These are phyloP conservation scores for Aspergillus versicolor DNA, from an alignment of 2,329 filamentous ascomycete genomes.

Conservation along the genomic window DNA sequence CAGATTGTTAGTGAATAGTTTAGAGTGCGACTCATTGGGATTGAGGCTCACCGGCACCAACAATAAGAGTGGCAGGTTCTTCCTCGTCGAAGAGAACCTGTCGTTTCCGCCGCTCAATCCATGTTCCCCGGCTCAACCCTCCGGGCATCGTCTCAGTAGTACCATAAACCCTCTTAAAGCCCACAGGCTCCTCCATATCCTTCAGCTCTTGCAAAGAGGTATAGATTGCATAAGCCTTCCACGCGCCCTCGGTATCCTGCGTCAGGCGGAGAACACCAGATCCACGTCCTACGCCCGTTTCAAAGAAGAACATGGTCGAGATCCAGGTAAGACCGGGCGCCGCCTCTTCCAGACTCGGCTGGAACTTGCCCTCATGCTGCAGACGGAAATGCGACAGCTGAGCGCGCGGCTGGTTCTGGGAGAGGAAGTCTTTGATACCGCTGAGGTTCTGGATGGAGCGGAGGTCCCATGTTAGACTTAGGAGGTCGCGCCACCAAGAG, in stretches of 20 bases:
- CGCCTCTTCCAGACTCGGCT: conserved; percentile 28
- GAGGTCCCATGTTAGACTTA: conserved; percentile 42
- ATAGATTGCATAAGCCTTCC: conserved; percentile 42
- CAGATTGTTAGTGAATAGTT: background rate
- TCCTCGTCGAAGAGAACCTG: conserved; percentile 34
- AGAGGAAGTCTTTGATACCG: conserved; percentile 33
- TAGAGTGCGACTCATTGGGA: too few species aligned
- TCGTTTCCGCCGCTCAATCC: conserved; percentile 35
- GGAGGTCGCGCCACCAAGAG: conserved; percentile 44
- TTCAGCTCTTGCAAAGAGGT: conserved; percentile 40
- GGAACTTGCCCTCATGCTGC: conserved; percentile 33
- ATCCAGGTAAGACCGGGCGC: conserved; percentile 35
- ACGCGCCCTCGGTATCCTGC: conserved; percentile 26
- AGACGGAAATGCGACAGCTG: conserved; percentile 32
- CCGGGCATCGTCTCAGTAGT: conserved; percentile 36
- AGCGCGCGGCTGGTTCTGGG: conserved; percentile 24
- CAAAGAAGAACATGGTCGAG: conserved; percentile 41
- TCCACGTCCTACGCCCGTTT: conserved; percentile 37
- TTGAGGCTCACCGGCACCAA: conserved; percentile 37
- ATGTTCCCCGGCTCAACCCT: conserved; percentile 33
- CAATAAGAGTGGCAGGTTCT: conserved; percentile 41
- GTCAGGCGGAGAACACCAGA: conserved; percentile 39
- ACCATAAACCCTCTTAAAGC: conserved; percentile 31
- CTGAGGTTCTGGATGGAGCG: conserved; percentile 33
- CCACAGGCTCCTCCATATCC: conserved; percentile 33